Base-by-base conservation (phyloP, 2,329 filamentous ascomycete species). In the Pestalotiopsis sp. region DNA sequence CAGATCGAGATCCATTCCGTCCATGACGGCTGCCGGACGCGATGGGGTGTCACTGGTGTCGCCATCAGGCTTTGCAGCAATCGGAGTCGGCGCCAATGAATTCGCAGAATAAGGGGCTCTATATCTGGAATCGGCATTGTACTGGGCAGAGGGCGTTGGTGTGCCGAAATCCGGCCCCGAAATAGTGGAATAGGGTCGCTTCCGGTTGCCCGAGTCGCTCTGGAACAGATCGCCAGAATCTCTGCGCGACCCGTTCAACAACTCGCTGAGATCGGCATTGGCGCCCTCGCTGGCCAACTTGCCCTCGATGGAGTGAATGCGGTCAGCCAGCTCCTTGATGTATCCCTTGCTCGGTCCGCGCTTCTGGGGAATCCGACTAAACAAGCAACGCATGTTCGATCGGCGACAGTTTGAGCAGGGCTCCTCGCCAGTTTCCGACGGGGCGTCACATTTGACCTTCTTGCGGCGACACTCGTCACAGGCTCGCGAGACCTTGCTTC, bases 321-420 rank as follows among this genome's bases (percentile, higher is more conserved):
- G 87, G 77, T 97, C 94, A 27, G 94, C 93, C 25, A 97, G 87
- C 79, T 97, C 94, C 78, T 97, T 97, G 78, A 97, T 97, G 75
- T 97, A 97, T 86, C 94, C 94, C 87, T 97, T 97, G 77, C 92
- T 96, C 2, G 94, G 94, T 1, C 94, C 94, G 70, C 93, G 87
- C 80, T 96, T 97, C 85, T 96, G 93, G 1, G 93, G 94, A 66
- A 96, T 91, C 64, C 94, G 88, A 79, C 93, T 97, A 77, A 97
- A 97, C 23, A 94, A 87, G 80, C 94, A 97, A 25, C 85, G 84
- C n/a, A 90, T 88, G n/a, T 88, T 88, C 7, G 93, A 91, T 66
- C 93, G 89, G 67, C 90, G 90, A 78, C 94, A 97, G 75, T 93
- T 95, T 2, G 92, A 92, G 76, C 94, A 97, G 5, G 92, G 90